Conservation (phyloP, 805 yeast genomes). For the Nakazawaea wyomingensis region DNA sequence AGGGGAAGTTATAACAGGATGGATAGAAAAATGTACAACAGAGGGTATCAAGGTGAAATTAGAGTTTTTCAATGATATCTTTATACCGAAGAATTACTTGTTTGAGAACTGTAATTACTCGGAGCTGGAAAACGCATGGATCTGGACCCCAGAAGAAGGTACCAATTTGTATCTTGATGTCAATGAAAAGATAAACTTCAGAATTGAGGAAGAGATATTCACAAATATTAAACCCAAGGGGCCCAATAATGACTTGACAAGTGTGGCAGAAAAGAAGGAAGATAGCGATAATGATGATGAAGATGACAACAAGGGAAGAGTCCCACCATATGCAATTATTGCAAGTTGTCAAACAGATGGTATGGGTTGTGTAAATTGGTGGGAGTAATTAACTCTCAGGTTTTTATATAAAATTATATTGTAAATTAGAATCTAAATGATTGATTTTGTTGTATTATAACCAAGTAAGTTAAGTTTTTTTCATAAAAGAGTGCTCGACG, state of each 20-base stretch:
- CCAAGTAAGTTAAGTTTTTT: no score
- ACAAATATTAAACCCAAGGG: slow-evolving; percentile 77
- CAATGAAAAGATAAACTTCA: slow-evolving; percentile 85
- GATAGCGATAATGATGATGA: slow-evolving; percentile 23
- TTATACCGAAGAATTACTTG: slow-evolving; percentile 75
- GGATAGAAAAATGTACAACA: slow-evolving; percentile 82
- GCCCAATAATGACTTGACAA: slow-evolving; percentile 46
- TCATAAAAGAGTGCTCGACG: no score
- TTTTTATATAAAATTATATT: not conserved
- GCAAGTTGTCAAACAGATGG: slow-evolving; percentile 96
- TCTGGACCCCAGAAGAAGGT: slow-evolving; percentile 75
- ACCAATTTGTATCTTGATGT: slow-evolving; percentile 78
- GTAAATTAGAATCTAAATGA: not conserved
- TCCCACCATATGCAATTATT: slow-evolving; percentile 78
- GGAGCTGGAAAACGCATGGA: slow-evolving; percentile 87
- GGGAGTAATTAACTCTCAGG: slow-evolving; percentile 52
- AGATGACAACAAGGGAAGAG: slow-evolving; percentile 34
- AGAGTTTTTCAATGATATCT: slow-evolving; percentile 89
- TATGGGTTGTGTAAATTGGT: slow-evolving; percentile 95
- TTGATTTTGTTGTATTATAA: no score
- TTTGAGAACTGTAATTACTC: slow-evolving; percentile 50
- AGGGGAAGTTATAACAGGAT: slow-evolving; percentile 89
- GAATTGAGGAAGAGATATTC: slow-evolving; percentile 86
- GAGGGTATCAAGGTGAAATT: slow-evolving; percentile 83
- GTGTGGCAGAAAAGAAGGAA: slow-evolving; percentile 18